Conservation (phyloP, 2,329 filamentous ascomycete species). For the Talaromyces sp. region DNA sequence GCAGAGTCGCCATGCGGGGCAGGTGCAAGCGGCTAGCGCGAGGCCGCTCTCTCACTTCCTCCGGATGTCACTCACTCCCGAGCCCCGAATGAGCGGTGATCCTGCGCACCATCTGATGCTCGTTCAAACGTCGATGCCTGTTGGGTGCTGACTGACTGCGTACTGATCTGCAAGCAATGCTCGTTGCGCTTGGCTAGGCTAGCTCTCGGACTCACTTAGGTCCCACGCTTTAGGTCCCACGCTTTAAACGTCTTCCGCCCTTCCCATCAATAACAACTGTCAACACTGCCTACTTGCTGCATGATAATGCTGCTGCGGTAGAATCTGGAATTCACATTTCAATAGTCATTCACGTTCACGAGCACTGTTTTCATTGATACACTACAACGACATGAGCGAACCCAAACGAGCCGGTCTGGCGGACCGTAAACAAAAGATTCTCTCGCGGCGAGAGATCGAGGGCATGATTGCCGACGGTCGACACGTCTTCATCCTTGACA, state of each 20-base stretch:
- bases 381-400: constrained; percentile 3
- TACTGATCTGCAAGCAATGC: not conserved
- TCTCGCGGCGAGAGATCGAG: constrained; percentile 66
- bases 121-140: not conserved
- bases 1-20: not conserved
- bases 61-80: not conserved
- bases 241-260: not conserved
- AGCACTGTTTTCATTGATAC: not conserved
- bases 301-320: not conserved
- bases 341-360: not conserved
- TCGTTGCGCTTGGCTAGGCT: not conserved
- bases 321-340: not conserved
- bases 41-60: not conserved
- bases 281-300: not conserved
- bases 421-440: constrained; percentile 43
- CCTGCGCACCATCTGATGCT: not conserved
- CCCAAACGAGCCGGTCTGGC: constrained; percentile 7
- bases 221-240: not conserved
- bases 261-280: not conserved
- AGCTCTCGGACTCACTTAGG: not conserved
- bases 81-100: not conserved
- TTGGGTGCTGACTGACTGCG: not conserved
- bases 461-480: constrained; percentile 76
- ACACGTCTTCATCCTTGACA: constrained; percentile 74
- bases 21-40: not conserved